A percentile compares a stretch with the other conserved stretches of the same genome.
phyloP scores from a whole-genome alignment of 2,329 filamentous ascomycete species.

The Alternaria viburni region DNA sequence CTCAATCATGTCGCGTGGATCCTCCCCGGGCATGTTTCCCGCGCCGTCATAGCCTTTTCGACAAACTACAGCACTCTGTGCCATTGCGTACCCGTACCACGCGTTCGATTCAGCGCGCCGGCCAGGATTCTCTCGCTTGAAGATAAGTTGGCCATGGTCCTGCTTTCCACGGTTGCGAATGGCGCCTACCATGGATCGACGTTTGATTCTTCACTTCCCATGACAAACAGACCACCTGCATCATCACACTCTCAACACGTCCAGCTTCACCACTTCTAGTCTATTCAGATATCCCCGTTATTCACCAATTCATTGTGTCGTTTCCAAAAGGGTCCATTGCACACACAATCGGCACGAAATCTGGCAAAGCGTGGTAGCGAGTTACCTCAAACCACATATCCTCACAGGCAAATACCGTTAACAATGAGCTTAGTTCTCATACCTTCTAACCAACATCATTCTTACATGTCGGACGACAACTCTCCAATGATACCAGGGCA shows the following conservation, averaged over 20 bases:
- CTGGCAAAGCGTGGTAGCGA: neutral
- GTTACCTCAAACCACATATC: neutral
- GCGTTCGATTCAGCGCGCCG: neutral
- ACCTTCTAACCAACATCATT: neutral
- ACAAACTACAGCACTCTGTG: neutral
- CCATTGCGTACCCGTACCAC: slow-evolving; percentile 1
- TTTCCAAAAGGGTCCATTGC: neutral
- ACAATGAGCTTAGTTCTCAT: slow-evolving; percentile 1
- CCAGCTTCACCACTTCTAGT: neutral
- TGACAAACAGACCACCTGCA: neutral
- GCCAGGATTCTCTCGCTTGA: neutral
- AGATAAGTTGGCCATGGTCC: neutral
- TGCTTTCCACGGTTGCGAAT: slow-evolving; percentile 1
- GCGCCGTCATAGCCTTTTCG: slow-evolving; percentile 1
- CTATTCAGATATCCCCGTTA: neutral
- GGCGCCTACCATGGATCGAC: slow-evolving; percentile 2
- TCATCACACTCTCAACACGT: neutral
- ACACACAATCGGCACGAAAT: neutral
- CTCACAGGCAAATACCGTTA: neutral
- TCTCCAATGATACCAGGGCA: neutral
- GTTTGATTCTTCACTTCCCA: neutral
- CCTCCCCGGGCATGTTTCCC: neutral
- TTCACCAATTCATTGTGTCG: neutral
- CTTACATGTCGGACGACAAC: neutral
- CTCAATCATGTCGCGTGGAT: neutral